Evolutionary conservation across 306 rosid genomes (phyloP).

Genomic region (Dalbergia cultrata): DNA sequence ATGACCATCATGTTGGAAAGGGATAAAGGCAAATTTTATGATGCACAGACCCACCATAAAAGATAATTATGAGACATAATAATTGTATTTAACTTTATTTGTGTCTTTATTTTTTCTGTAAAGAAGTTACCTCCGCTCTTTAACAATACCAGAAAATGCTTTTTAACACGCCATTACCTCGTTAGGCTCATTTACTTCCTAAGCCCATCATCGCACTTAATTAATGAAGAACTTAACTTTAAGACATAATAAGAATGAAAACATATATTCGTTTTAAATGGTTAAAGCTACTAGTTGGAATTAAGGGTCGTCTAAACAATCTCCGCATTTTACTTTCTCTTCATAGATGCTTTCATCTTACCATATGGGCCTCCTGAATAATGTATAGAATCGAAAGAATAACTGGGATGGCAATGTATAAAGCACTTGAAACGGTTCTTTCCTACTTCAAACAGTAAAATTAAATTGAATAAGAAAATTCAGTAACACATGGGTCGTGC

Average conservation of each 20-base stretch:
- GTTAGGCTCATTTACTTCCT: not conserved
- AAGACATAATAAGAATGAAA: not conserved
- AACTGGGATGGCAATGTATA: not conserved
- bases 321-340: not conserved
- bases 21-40: not conserved
- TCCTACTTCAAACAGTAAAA: not conserved
- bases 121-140: not conserved
- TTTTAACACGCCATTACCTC: not conserved
- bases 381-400: constrained; percentile 22
- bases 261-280: not conserved
- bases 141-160: not conserved
- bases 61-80: not conserved
- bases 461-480: constrained; percentile 1
- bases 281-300: not conserved
- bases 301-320: not conserved
- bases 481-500: not conserved
- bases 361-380: not conserved
- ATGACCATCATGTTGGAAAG: constrained; percentile 20
- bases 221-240: not conserved
- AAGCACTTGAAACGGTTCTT: not conserved
- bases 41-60: not conserved
- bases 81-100: constrained; percentile 7
- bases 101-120: constrained; percentile 1
- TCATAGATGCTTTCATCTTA: constrained; percentile 16
- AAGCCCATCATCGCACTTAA: not conserved